A percentile compares a stretch with the other conserved stretches of the same genome.
Evolutionary conservation across 2,329 filamentous ascomycete species (phyloP).

Genomic region (Colletotrichum brevisporum): DNA sequence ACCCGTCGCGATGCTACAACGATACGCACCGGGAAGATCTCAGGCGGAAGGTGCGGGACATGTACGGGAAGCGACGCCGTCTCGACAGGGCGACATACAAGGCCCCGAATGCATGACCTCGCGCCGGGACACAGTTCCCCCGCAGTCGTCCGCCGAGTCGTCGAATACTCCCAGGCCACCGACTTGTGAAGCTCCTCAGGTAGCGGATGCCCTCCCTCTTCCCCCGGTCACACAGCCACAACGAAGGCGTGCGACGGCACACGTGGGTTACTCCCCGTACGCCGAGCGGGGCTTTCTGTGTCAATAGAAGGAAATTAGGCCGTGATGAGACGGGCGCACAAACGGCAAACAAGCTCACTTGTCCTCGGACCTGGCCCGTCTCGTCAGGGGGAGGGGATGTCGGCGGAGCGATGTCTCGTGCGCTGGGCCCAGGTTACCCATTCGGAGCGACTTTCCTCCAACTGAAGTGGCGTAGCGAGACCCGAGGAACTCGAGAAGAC

Average conservation of each 20-base stretch:
- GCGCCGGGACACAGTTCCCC: no score
- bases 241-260: constrained; percentile 3
- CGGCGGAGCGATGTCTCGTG: no score
- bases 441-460: no score
- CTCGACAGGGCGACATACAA: no score
- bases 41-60: no score
- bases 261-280: constrained; percentile 6
- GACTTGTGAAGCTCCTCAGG: neutral
- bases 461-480: no score
- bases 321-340: neutral
- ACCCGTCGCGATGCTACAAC: neutral
- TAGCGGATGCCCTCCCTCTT: neutral
- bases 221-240: neutral
- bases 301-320: neutral
- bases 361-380: neutral
- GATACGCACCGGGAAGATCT: neutral
- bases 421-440: no score
- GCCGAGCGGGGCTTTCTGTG: neutral
- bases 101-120: no score
- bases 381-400: no score
- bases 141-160: neutral
- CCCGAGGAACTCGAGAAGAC: neutral
- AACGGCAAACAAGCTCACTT: neutral
- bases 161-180: neutral
- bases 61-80: no score